phyloP scores from a whole-genome alignment of 805 yeast genomes.

The Lachancea lanzarotensis region DNA sequence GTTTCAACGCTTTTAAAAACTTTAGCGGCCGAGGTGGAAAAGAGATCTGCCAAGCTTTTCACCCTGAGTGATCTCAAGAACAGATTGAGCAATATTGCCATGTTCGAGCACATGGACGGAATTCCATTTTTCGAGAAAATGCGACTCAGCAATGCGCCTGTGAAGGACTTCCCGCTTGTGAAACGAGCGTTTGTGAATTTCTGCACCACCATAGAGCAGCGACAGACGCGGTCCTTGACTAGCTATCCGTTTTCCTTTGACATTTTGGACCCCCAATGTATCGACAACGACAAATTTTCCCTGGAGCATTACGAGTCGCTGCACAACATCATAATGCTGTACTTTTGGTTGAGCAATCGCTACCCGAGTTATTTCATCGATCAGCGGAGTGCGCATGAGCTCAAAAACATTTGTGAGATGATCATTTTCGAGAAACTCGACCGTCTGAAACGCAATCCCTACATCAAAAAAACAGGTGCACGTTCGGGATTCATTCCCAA shows the following conservation, averaged over 20 bases:
- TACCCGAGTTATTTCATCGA: slow-evolving; percentile 80
- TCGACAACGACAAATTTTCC: slow-evolving; percentile 19
- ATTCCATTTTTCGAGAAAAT: slow-evolving; percentile 53
- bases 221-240: slow-evolving; percentile 48
- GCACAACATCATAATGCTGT: slow-evolving; percentile 62
- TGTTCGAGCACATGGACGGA: slow-evolving; percentile 39
- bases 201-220: slow-evolving; percentile 48
- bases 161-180: slow-evolving; percentile 36
- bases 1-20: slow-evolving; percentile 42
- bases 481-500: not conserved
- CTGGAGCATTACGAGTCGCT: slow-evolving; percentile 46
- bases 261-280: slow-evolving; percentile 21
- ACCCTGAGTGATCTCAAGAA: slow-evolving; percentile 24
- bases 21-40: slow-evolving; percentile 34
- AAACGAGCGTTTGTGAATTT: slow-evolving; percentile 41
- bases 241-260: slow-evolving; percentile 39
- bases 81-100: slow-evolving; percentile 36
- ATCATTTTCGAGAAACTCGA: slow-evolving; percentile 37
- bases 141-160: slow-evolving; percentile 56
- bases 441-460: slow-evolving; percentile 28
- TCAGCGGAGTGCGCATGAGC: slow-evolving; percentile 61
- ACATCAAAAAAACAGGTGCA: slow-evolving; percentile 8
- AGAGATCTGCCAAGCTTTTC: slow-evolving; percentile 19
- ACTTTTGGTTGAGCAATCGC: slow-evolving; percentile 81
- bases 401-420: slow-evolving; percentile 62